Conservation (phyloP, 2,329 filamentous ascomycete genomes). For the Ascochyta fabae region DNA sequence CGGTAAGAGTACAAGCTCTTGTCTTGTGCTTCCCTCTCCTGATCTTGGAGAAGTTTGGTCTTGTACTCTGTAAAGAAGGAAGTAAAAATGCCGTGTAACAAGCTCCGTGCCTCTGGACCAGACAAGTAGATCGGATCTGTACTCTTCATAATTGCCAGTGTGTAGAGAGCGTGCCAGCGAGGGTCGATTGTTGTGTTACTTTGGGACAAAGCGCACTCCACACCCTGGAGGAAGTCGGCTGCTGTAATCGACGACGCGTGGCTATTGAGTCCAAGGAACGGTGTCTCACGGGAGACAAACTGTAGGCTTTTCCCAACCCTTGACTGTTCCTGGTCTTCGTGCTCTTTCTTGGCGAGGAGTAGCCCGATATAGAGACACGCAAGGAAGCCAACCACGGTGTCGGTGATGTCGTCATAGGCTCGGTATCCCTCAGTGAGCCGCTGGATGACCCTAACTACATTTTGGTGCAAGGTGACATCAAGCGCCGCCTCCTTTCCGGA, state of each 20-base stretch:
- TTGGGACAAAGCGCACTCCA: conserved; percentile 29
- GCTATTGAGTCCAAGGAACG: conserved; percentile 39
- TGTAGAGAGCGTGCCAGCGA: conserved; percentile 46
- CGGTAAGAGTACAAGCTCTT: conserved; percentile 83
- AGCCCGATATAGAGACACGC: conserved; percentile 79
- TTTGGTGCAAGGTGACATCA: conserved; percentile 55
- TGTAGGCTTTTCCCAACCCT: conserved; percentile 26
- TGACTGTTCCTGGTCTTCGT: conserved; percentile 22
- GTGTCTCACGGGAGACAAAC: conserved; percentile 38
- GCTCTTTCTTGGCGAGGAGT: conserved; percentile 56
- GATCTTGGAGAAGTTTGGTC: conserved; percentile 75
- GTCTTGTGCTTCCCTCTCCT: conserved; percentile 74
- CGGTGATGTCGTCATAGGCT: conserved; percentile 84
- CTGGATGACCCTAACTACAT: conserved; percentile 71
- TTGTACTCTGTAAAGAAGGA: conserved; percentile 82
- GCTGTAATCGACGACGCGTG: conserved; percentile 21
- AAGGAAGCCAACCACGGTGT: conserved; percentile 78
- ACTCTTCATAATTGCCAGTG: conserved; percentile 32
- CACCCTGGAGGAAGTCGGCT: conserved; percentile 22
- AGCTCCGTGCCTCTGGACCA: conserved; percentile 36
- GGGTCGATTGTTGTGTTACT: conserved; percentile 36
- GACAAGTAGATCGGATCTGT: conserved; percentile 29
- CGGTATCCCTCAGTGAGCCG: conserved; percentile 74
- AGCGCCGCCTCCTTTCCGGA: conserved; percentile 32
- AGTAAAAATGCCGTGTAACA: conserved; percentile 71